phyloP scores from a whole-genome alignment of 2,329 filamentous ascomycete species.

The Sphaerostilbella broomeana region DNA sequence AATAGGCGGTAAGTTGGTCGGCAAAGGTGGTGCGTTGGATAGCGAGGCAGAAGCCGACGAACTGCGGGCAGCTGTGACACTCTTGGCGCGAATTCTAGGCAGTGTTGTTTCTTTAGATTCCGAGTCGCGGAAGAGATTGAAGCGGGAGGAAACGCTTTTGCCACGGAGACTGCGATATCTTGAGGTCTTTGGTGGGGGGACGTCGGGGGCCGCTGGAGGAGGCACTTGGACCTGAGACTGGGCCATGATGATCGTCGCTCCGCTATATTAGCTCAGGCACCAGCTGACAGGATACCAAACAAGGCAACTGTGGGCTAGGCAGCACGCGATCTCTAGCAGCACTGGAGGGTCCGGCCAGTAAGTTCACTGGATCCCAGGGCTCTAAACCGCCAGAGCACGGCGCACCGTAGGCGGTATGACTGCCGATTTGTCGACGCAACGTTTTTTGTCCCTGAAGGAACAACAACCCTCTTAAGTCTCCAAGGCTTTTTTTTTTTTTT shows the following conservation, averaged over 20 bases:
- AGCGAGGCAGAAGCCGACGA: constrained; percentile 8
- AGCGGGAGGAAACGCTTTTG: constrained; percentile 29
- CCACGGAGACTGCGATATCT: constrained; percentile 29
- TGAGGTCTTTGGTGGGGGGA: constrained; percentile 21
- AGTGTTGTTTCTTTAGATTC: constrained; percentile 3
- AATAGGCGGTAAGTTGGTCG: constrained; percentile 8
- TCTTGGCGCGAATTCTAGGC: constrained; percentile 16
- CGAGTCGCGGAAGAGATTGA: constrained; percentile 26
- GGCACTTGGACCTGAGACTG: constrained; percentile 15
- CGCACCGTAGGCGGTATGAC: no score
- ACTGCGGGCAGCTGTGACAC: constrained; percentile 12
- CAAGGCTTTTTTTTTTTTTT: no score
- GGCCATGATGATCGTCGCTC: constrained; percentile 2
- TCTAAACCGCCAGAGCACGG: no score
- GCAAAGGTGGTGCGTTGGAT: constrained; percentile 18
- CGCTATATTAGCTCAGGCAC: no score
- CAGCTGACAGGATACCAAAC: no score
- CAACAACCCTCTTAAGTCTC: no score
- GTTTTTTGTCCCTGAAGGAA: no score
- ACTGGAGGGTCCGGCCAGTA: no score
- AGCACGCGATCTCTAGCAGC: no score
- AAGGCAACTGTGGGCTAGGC: no score
- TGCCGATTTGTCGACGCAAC: no score
- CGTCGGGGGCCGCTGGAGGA: constrained; percentile 13
- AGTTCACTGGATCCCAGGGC: no score